These are phyloP conservation scores for Mallotus japonicus DNA, from an alignment of 441 rosid genomes.

Conservation along the genomic window DNA sequence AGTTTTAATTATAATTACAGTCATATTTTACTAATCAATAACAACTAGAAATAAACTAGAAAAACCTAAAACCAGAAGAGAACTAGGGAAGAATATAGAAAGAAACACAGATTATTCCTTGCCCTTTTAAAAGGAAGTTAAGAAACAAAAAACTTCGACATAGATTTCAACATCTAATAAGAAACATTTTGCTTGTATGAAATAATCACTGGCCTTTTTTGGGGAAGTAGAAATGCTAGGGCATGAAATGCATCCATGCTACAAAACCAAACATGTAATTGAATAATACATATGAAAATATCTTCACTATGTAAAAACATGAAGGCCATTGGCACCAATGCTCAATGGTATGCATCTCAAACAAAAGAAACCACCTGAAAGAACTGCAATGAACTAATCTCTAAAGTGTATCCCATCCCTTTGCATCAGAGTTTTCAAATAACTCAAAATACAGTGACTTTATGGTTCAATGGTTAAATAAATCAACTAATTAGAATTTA, in stretches of 20 bases:
- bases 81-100: not conserved
- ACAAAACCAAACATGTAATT: not conserved
- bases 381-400: not conserved
- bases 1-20: not conserved
- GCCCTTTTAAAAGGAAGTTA: not conserved
- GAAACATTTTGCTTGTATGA: not conserved
- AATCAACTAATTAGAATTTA: not conserved
- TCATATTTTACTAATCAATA: conserved; percentile 2
- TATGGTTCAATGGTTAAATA: not conserved
- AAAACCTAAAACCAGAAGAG: not conserved
- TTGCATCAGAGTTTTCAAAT: not conserved
- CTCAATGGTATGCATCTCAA: not conserved
- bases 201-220: not conserved
- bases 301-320: not conserved
- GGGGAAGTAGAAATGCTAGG: not conserved
- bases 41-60: not conserved
- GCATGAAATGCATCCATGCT: not conserved
- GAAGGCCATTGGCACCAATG: not conserved
- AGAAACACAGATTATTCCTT: not conserved
- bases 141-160: not conserved
- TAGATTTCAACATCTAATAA: not conserved
- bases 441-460: not conserved
- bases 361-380: conserved; percentile 3
- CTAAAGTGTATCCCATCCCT: not conserved
- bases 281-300: not conserved